Conservation (phyloP, 345 rosid genomes). For the Lumnitzera racemosa region DNA sequence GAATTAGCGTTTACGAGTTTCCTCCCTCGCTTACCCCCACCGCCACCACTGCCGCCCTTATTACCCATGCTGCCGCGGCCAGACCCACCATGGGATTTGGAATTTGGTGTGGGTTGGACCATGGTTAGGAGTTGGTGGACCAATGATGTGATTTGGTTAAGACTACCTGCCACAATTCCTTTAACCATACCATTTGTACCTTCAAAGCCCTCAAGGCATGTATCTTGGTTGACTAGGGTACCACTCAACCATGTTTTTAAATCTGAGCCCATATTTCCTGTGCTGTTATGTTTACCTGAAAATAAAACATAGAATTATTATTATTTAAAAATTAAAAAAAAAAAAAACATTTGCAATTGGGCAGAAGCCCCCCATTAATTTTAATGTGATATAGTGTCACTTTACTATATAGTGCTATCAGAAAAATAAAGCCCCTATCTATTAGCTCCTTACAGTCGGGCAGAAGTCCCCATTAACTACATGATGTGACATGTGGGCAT, state of each 20-base stretch:
- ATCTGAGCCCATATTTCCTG: constrained; percentile 60
- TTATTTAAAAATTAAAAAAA: too few species aligned
- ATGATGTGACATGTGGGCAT: too few species aligned
- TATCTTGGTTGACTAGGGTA: constrained; percentile 64
- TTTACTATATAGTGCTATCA: too few species aligned
- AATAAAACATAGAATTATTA: too few species aligned
- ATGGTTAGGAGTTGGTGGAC: constrained; percentile 42
- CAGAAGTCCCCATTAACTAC: too few species aligned
- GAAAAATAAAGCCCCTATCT: too few species aligned
- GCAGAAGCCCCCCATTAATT: too few species aligned
- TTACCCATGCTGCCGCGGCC: background rate
- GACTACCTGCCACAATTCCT: constrained; percentile 39
- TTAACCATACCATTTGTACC: constrained; percentile 50
- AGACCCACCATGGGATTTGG: constrained; percentile 8
- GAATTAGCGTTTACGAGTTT: constrained; percentile 4
- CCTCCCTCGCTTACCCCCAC: background rate
- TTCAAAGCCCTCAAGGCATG: constrained; percentile 75
- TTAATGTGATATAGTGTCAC: too few species aligned
- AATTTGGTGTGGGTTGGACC: constrained; percentile 34
- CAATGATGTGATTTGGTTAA: constrained; percentile 37
- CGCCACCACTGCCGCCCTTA: background rate
- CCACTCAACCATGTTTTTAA: constrained; percentile 75
- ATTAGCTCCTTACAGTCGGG: too few species aligned
- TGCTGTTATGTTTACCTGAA: constrained; percentile 60
- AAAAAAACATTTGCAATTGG: too few species aligned